phyloP scores from a whole-genome alignment of 176 grass and related monocot genomes.

The Musa beccarii region DNA sequence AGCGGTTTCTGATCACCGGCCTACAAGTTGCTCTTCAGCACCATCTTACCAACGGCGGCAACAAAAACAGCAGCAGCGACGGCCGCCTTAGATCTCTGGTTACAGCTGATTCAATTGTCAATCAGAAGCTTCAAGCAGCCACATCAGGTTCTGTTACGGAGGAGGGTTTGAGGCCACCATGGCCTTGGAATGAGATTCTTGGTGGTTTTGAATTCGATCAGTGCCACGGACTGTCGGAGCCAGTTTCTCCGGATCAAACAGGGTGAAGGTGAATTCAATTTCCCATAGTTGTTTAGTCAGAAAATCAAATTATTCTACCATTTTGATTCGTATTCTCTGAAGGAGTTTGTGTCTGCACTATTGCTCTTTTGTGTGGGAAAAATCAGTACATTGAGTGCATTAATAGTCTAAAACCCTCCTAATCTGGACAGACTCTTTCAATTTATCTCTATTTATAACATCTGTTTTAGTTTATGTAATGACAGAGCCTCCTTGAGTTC shows the following conservation, averaged over 20 bases:
- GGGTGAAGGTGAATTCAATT: too few relatives aligned
- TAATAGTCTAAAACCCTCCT: too few relatives aligned
- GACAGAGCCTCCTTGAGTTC: too few relatives aligned
- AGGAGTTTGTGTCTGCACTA: neutral
- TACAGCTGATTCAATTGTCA: neutral
- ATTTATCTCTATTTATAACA: too few relatives aligned
- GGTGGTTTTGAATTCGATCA: conserved; percentile 20
- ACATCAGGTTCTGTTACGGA: neutral
- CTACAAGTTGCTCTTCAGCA: conserved; percentile 42
- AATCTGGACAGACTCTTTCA: too few relatives aligned
- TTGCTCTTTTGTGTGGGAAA: too few relatives aligned
- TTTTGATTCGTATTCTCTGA: neutral
- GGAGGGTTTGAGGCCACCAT: conserved; percentile 14
- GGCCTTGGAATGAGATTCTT: conserved; percentile 45
- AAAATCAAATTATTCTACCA: neutral
- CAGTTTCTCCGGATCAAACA: conserved; percentile 30
- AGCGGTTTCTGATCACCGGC: conserved; percentile 71
- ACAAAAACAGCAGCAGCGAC: conserved; percentile 26
- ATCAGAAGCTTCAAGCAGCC: conserved; percentile 15
- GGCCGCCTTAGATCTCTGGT: neutral
- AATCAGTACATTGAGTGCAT: too few relatives aligned
- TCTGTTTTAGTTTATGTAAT: too few relatives aligned
- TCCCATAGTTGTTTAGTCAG: neutral
- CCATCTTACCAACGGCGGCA: conserved; percentile 11
- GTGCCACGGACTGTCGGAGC: conserved; percentile 32